These are phyloP conservation scores for Lepraria neglecta DNA, from an alignment of 495 filamentous ascomycete genomes.

Conservation along the genomic window DNA sequence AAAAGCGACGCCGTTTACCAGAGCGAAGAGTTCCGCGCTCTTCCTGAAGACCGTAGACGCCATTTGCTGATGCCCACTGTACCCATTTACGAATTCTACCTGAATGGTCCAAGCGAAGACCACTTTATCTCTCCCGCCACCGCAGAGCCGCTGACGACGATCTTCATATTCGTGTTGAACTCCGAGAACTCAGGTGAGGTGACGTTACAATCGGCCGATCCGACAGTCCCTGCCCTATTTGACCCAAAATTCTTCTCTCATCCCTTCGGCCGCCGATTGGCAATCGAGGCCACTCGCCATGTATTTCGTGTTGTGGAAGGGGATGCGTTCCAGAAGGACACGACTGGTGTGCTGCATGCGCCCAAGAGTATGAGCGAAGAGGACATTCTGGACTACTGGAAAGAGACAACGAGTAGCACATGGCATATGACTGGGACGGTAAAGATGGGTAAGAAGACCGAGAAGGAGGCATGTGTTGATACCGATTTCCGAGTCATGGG, in stretches of 20 bases:
- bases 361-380: not conserved
- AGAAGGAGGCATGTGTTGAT: slow-evolving; percentile 56
- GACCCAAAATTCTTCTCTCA: slow-evolving; percentile 9
- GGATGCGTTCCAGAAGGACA: not conserved
- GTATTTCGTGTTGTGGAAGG: not conserved
- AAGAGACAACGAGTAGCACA: slow-evolving; percentile 68
- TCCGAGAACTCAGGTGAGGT: not conserved
- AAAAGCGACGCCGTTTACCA: not conserved
- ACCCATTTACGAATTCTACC: not conserved
- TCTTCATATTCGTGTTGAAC: not conserved
- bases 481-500: slow-evolving; percentile 47
- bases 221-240: not conserved
- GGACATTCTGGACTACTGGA: slow-evolving; percentile 49
- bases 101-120: not conserved
- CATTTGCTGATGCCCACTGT: slow-evolving; percentile 1
- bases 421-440: slow-evolving; percentile 83
- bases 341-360: not conserved
- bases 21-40: slow-evolving; percentile 4
- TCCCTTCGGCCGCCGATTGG: not conserved
- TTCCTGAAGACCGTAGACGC: not conserved
- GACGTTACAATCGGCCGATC: not conserved
- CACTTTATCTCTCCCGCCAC: not conserved
- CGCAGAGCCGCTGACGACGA: not conserved
- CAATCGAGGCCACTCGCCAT: not conserved
- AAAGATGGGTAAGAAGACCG: slow-evolving; percentile 65